Conservation (phyloP, 768 basidiomycete genomes). For the Leccinum truebloodii region DNA sequence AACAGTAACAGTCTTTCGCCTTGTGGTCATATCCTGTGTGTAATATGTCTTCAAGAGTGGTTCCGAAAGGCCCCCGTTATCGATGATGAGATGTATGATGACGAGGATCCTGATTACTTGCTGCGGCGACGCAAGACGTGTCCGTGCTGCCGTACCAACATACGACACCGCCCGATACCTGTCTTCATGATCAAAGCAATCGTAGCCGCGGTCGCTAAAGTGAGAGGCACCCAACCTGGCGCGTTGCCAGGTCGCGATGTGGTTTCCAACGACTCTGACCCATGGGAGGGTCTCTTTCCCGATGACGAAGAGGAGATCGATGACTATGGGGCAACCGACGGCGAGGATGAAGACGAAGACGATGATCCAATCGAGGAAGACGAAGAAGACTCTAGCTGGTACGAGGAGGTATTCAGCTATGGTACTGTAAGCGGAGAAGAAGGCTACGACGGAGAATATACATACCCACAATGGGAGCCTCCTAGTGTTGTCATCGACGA, state of each 20-base stretch:
- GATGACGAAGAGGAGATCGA: conserved; percentile 46
- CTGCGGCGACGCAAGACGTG: conserved; percentile 67
- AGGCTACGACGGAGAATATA: conserved; percentile 41
- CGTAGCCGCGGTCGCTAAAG: conserved; percentile 47
- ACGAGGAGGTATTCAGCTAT: conserved; percentile 37
- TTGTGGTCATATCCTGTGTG: conserved; percentile 79
- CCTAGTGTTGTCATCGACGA: conserved; percentile 41
- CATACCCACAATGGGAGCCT: conserved; percentile 58
- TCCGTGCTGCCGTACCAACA: conserved; percentile 64
- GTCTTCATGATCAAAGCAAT: conserved; percentile 69
- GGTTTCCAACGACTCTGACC: conserved; percentile 49
- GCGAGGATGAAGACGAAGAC: conserved; percentile 26
- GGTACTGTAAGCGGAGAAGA: conserved; percentile 38
- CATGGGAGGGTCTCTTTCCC: conserved; percentile 72
- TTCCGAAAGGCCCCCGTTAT: conserved; percentile 64
- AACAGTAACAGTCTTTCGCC: conserved; percentile 55
- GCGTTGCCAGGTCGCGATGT: conserved; percentile 26
- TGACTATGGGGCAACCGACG: conserved; percentile 29
- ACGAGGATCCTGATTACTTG: conserved; percentile 44
- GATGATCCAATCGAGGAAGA: conserved; percentile 32
- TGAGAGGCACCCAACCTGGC: conserved; percentile 32
- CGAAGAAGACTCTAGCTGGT: conserved; percentile 33
- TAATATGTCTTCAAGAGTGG: conserved; percentile 73
- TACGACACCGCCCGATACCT: conserved; percentile 62
- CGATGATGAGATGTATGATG: conserved; percentile 47